Evolutionary conservation across 2,329 filamentous ascomycete genomes (phyloP).

Genomic region (Nothophoma quercina): DNA sequence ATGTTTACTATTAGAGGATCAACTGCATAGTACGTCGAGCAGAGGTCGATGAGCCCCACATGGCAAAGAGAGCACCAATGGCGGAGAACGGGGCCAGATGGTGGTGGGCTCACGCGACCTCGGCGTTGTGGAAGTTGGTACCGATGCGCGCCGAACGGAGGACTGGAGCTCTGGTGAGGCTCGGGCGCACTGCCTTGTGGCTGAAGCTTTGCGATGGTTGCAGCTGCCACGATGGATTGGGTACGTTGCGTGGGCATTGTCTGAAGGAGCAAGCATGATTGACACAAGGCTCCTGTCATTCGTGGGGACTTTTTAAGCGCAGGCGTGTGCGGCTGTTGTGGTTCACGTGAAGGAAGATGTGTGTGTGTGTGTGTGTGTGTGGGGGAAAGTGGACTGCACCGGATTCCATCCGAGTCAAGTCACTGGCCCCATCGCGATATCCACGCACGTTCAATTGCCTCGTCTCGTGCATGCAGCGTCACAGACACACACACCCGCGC

Average conservation of each 20-base stretch:
- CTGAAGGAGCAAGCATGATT: background rate
- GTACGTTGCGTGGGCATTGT: background rate
- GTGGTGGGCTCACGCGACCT: slow-evolving; percentile 15
- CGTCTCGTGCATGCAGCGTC: slow-evolving; percentile 12
- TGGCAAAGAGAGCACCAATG: too few species aligned
- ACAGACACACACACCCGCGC: background rate
- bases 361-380: too few species aligned
- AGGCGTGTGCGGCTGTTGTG: slow-evolving; percentile 6
- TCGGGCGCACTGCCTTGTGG: slow-evolving; percentile 5
- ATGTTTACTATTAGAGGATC: too few species aligned
- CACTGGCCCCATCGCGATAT: slow-evolving; percentile 8
- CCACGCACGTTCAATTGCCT: slow-evolving; percentile 14
- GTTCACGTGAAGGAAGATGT: slow-evolving; percentile 13
- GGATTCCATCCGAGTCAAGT: slow-evolving; percentile 6
- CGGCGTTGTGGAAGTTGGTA: background rate
- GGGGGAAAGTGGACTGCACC: too few species aligned
- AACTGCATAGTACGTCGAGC: background rate
- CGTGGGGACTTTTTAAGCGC: background rate
- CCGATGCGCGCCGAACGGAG: slow-evolving; percentile 6
- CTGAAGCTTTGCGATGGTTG: slow-evolving; percentile 10
- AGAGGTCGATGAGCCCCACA: background rate
- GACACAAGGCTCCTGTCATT: background rate
- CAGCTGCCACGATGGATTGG: background rate
- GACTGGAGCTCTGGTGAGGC: slow-evolving; percentile 2
- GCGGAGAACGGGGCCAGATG: slow-evolving; percentile 3